Evolutionary conservation across 2,329 filamentous ascomycete genomes (phyloP), one percentile per base, ranked within the genome.

Genomic region (Chrysosporium keratinophilum): DNA sequence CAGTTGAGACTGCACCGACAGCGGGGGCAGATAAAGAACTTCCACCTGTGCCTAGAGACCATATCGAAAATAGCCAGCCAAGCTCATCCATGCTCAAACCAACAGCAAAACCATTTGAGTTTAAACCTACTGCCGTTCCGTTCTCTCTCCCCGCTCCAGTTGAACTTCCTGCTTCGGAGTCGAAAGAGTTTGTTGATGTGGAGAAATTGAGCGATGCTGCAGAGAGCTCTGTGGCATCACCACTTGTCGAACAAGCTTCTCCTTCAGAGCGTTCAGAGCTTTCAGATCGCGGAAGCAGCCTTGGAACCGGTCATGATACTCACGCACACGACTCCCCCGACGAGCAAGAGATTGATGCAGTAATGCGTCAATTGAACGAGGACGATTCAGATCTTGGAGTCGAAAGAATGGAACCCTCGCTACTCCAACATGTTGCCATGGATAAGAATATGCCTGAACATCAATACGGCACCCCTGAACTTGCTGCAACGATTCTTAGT

Each of bases 281-380:
- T 28, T 37, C 40, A 15, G 34, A 61, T 34, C 52, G 54, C 15
- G 20, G 44, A 35, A 33, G 15, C n/a, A 42, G 23, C n/a, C 39
- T n/a, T 11, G 42, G 54, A 20, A 1, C 43, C 9, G 59, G 63
- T 12, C 45, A 58, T 33, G 50, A 61, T 12, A 61, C 61, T 46
- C 63, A 63, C 5, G 64, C 58, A 2, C 56, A 63, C 4, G 68
- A 70, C 19, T 70, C 69, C 0, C 63, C 62, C n/a, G 62, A 72
- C 53, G 67, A 69, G 35, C 64, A 91, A 60, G 89, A 96, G 65
- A 90, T 96, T 63, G 90, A 96, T 72, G 88, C 85, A 43, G 83
- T 96, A 50, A 95, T 97, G 88, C 81, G 84, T 59, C 85, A 93
- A 56, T 78, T 96, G 62, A 84, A 88, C 62, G 79, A 83, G 55